Percentiles rank a stretch among this genome's conserved stretches.
phyloP scores from a whole-genome alignment of 345 rosid genomes.

The Draba incana region DNA sequence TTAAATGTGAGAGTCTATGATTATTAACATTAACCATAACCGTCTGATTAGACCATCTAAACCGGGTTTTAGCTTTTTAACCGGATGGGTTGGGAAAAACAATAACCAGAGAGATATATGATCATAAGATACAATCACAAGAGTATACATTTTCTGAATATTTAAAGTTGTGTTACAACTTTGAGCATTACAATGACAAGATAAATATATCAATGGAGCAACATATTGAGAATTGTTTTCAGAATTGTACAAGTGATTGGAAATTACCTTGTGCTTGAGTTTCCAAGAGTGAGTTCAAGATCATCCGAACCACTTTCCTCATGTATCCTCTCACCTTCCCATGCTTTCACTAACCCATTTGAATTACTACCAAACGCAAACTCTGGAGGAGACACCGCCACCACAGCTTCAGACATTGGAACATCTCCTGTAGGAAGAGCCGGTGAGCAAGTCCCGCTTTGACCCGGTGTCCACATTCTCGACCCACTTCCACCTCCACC shows the following conservation, averaged over 20 bases:
- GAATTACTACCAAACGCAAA: slow-evolving; percentile 82
- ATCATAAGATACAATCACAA: slow-evolving; percentile 13
- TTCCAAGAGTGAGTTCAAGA: slow-evolving; percentile 97
- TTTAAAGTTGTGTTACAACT: slow-evolving; percentile 25
- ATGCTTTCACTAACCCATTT: slow-evolving; percentile 82
- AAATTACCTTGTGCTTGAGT: slow-evolving; percentile 68
- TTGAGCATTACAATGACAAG: slow-evolving; percentile 28
- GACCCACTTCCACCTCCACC: slow-evolving; percentile 66
- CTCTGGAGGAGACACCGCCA: slow-evolving; percentile 58
- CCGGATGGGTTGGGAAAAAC: slow-evolving; percentile 9
- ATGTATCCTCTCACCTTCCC: slow-evolving; percentile 99
- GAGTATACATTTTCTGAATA: slow-evolving; percentile 18
- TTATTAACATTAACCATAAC: slow-evolving; percentile 8
- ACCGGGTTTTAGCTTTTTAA: slow-evolving; percentile 16
- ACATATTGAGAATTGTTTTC: slow-evolving; percentile 28
- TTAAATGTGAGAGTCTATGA: background rate
- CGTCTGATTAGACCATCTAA: slow-evolving; percentile 6
- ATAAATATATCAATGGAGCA: background rate
- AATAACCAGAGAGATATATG: too few species aligned
- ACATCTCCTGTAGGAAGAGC: slow-evolving; percentile 80
- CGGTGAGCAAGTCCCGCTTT: slow-evolving; percentile 96
- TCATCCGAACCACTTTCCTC: slow-evolving; percentile 95
- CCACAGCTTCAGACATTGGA: slow-evolving; percentile 69
- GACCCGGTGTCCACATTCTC: slow-evolving; percentile 92
- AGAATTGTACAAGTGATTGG: slow-evolving; percentile 12